Percentiles rank a stretch among this genome's conserved stretches.
These are phyloP conservation scores for Saccharomycopsis hybrid DNA, from an alignment of 1,139 yeast species.

Conservation along the genomic window DNA sequence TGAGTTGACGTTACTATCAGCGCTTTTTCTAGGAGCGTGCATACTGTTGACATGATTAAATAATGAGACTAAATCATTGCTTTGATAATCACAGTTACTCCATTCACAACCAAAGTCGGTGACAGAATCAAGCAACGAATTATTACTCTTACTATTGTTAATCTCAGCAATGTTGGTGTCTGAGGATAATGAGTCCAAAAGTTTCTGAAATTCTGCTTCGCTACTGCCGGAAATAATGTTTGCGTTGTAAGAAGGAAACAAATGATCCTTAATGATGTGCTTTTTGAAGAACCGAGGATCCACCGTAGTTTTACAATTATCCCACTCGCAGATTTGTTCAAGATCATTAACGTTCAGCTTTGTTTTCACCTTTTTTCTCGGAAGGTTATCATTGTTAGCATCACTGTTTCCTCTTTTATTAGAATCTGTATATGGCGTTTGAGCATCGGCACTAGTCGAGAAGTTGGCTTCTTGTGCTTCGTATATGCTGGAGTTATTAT, in stretches of 20 bases:
- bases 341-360: neutral
- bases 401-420: neutral
- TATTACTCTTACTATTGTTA: no score
- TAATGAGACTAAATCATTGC: slow-evolving; percentile 45
- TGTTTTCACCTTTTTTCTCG: neutral
- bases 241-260: slow-evolving; percentile 31
- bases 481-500: neutral
- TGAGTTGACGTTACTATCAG: neutral
- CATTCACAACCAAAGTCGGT: slow-evolving; percentile 54
- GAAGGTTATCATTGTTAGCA: neutral
- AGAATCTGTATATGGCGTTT: no score
- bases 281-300: slow-evolving; percentile 42
- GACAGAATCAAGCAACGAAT: neutral
- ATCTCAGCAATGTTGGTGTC: no score
- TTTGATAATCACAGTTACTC: slow-evolving; percentile 56
- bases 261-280: slow-evolving; percentile 55
- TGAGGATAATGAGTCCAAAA: neutral
- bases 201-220: neutral
- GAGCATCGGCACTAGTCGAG: no score
- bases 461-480: neutral
- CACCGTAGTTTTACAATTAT: slow-evolving; percentile 38
- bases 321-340: slow-evolving; percentile 45
- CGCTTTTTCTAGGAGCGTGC: slow-evolving; percentile 27
- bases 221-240: slow-evolving; percentile 5
- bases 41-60: slow-evolving; percentile 54